Percentiles rank a stretch among this genome's conserved stretches.
These are phyloP conservation scores for Prunus mira DNA, from an alignment of 306 rosid species.

Conservation along the genomic window DNA sequence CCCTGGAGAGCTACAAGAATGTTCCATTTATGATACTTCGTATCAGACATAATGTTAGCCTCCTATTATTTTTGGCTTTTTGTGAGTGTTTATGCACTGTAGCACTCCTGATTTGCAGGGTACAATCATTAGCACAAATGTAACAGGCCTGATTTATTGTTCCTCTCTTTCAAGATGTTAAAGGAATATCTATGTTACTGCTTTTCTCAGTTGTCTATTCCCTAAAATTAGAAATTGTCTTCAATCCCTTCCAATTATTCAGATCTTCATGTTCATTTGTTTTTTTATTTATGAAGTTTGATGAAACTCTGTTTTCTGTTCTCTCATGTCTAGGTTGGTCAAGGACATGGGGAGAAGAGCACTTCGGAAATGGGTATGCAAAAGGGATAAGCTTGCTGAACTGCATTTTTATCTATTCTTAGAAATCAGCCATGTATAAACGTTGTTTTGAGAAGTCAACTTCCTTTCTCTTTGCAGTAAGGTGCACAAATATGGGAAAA, in stretches of 20 bases:
- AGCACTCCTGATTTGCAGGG: not conserved
- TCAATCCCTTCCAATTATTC: constrained; percentile 8
- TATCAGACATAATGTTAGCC: not conserved
- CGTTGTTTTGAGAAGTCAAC: constrained; percentile 3
- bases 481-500: constrained; percentile 96
- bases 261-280: constrained; percentile 7
- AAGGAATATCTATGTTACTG: not conserved
- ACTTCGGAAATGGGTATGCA: constrained; percentile 92
- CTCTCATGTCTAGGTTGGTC: constrained; percentile 80
- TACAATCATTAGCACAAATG: not conserved
- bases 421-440: not conserved
- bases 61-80: not conserved
- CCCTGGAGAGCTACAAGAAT: not conserved
- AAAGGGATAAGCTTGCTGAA: not conserved
- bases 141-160: not conserved
- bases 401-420: constrained; percentile 1
- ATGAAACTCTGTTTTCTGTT: constrained; percentile 12
- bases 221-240: not conserved
- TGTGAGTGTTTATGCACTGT: not conserved
- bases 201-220: not conserved
- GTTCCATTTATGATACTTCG: not conserved
- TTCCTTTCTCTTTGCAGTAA: constrained; percentile 53
- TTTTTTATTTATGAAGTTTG: constrained; percentile 3
- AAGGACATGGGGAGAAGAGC: constrained; percentile 99
- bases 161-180: too few relatives aligned